phyloP scores from a whole-genome alignment of 257 asterid genomes.

The Nicotiana attenuata region DNA sequence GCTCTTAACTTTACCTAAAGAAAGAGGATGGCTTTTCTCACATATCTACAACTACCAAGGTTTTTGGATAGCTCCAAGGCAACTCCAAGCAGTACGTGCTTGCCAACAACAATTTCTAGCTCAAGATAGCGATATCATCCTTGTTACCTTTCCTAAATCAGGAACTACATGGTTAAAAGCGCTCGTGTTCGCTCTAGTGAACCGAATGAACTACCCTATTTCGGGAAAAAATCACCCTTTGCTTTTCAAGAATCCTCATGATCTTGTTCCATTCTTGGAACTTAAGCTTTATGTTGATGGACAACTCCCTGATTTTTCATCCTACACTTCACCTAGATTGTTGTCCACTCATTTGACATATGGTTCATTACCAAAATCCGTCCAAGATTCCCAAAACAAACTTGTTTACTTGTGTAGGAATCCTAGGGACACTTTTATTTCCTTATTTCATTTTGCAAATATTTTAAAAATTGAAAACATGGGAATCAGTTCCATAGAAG shows the following conservation, averaged over 20 bases:
- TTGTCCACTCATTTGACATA: constrained; percentile 15
- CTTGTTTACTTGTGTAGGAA: constrained; percentile 10
- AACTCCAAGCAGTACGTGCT: too few species aligned
- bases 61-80: too few species aligned
- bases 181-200: constrained; percentile 1
- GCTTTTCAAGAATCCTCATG: neutral
- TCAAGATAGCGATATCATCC: neutral
- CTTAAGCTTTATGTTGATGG: neutral
- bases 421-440: constrained; percentile 16
- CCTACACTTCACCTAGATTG: neutral
- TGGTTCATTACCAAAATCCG: neutral
- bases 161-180: constrained; percentile 19
- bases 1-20: neutral
- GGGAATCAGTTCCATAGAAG: neutral
- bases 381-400: neutral
- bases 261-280: constrained; percentile 10
- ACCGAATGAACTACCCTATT: neutral
- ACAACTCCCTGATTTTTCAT: neutral
- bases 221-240: constrained; percentile 1
- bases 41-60: too few species aligned
- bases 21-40: constrained; percentile 2
- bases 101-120: constrained; percentile 6
- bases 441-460: constrained; percentile 10
- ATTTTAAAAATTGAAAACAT: neutral
- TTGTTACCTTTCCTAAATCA: constrained; percentile 3